A percentile compares a stretch with the other conserved stretches of the same genome.
These are phyloP conservation scores for Sporormia fimetaria DNA, from an alignment of 495 filamentous ascomycete genomes.

Conservation along the genomic window DNA sequence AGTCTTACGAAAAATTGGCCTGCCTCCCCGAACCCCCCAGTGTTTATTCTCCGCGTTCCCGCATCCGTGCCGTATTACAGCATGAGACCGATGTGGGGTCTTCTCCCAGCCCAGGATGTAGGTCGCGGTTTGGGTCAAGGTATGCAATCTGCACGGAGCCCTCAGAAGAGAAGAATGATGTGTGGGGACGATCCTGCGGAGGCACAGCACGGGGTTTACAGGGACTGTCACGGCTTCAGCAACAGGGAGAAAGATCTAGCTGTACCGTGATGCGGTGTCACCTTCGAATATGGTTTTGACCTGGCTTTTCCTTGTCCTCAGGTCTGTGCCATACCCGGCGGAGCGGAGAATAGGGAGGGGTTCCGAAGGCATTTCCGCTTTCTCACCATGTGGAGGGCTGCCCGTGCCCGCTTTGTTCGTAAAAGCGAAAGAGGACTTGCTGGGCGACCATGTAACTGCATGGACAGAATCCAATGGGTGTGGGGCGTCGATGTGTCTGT, in stretches of 20 bases:
- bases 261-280: slow-evolving; percentile 18
- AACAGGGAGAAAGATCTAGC: no score
- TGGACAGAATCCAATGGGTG: no score
- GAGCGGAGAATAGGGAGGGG: slow-evolving; percentile 18
- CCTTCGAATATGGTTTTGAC: slow-evolving; percentile 11
- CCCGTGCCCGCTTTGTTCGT: background rate
- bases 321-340: slow-evolving; percentile 8
- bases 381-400: slow-evolving; percentile 8
- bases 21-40: no score
- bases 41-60: slow-evolving; percentile 21
- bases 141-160: no score
- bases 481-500: slow-evolving; percentile 3
- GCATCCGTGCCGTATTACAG: slow-evolving; percentile 9
- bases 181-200: no score
- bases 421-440: background rate
- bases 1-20: no score
- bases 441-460: background rate
- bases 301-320: slow-evolving; percentile 14
- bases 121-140: slow-evolving; percentile 1
- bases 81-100: slow-evolving; percentile 14
- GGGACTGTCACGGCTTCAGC: no score
- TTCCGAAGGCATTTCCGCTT: slow-evolving; percentile 3
- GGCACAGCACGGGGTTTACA: no score
- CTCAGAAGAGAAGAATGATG: no score
- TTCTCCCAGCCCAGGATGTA: slow-evolving; percentile 16